Evolutionary conservation across 371 early-diverging fungal species (phyloP).

Genomic region (Mortierella sp.): DNA sequence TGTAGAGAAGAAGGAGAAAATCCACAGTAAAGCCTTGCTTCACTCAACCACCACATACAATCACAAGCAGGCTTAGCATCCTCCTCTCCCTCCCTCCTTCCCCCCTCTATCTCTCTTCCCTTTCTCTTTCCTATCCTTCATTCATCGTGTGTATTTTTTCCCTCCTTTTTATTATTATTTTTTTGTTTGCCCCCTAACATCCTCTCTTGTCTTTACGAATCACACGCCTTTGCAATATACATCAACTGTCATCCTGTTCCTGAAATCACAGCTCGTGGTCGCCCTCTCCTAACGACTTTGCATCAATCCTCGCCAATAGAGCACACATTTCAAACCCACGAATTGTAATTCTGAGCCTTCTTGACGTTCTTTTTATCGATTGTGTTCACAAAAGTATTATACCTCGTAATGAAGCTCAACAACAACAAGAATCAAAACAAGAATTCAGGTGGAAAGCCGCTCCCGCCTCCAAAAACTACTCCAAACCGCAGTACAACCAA

Average conservation of each 20-base stretch:
- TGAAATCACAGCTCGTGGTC: background rate
- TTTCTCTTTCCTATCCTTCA: background rate
- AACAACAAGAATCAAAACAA: slow-evolving; percentile 8
- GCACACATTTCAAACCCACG: no score
- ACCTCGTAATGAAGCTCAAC: background rate
- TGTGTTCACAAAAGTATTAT: background rate
- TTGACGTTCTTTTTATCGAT: background rate
- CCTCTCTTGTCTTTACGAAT: background rate
- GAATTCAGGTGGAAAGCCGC: slow-evolving; percentile 3
- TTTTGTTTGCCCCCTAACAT: background rate
- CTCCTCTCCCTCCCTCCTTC: background rate
- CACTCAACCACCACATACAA: background rate
- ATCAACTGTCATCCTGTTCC: background rate
- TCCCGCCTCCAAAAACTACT: background rate
- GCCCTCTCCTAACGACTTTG: background rate
- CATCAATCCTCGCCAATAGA: background rate
- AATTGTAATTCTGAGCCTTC: background rate
- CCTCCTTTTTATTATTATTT: background rate
- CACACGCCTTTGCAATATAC: background rate
- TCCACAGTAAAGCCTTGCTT: background rate
- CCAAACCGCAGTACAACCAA: background rate
- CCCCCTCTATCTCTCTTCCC: background rate
- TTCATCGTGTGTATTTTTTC: background rate
- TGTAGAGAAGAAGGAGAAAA: background rate
- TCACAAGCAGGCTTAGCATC: background rate